Base-by-base conservation (phyloP, 2,329 filamentous ascomycete species). In the Colletotrichum lentis region DNA sequence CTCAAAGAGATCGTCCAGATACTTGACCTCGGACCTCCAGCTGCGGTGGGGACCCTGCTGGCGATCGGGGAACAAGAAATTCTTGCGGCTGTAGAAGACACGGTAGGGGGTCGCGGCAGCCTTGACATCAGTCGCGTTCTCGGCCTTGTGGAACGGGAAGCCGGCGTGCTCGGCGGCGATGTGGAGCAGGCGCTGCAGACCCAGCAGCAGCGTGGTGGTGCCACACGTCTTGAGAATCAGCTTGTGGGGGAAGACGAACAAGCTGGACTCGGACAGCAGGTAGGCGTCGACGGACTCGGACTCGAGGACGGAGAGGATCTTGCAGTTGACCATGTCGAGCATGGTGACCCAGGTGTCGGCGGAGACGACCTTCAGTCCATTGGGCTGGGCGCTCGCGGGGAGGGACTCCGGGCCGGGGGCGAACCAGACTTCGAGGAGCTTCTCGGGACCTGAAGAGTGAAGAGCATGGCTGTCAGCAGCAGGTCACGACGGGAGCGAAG, bases 191-290 rank as follows among this genome's bases (percentile, higher is more conserved):
- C 93, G 93, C 73, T 93, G 93, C 53, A 99, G 86, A 22, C 96
- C 96, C 55, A 92, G 90, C 7, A 99, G 87, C 61, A 99, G 84
- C 3, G 96, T 99, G 16, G 96, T 99, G 27, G 96, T 99, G 69
- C 96, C 96, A 76, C 96, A 99, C 8, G 96, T 99, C 88, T 99
- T 99, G 73, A 99, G 85, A 69, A 99, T 97, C 71, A 99, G 87
- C 85, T 99, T 99, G 87, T 99, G 96, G n/a, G 94, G 94, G 80
- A 97, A 99, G 74, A 99, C 93, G 78, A 99, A 99, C 94, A 99
- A 97, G 91, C 96, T 98, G 47, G 96, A 98, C 82, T 99, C 96
- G 71, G 96, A 99, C 64, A 99, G 86, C 7, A 99, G 88, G 78
- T 99, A 99, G 72, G 96, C 95, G 77, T 99, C 96, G 74, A 98